Evolutionary conservation across 805 yeast species (phyloP).

Genomic region (Isabelozyma rhagii): DNA sequence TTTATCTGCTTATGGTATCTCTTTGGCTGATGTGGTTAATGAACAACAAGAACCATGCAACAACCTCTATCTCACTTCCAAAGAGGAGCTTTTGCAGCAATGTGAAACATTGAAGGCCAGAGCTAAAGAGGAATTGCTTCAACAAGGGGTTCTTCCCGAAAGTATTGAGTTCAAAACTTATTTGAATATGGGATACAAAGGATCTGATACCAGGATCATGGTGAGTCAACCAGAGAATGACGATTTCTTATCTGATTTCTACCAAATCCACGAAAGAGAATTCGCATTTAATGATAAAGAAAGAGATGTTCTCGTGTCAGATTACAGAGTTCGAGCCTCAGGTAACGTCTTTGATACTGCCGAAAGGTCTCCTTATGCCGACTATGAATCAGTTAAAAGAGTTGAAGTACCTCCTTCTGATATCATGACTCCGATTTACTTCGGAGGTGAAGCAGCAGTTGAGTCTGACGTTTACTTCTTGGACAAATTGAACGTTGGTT

Average conservation of each 20-base stretch:
- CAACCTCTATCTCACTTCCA: constrained; percentile 20
- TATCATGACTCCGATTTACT: constrained; percentile 41
- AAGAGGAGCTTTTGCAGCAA: constrained; percentile 12
- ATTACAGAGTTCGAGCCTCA: constrained; percentile 68
- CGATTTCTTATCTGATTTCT: constrained; percentile 45
- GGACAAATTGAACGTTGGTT: constrained; percentile 53
- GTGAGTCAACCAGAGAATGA: constrained; percentile 14
- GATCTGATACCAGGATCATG: constrained; percentile 27
- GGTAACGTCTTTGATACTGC: constrained; percentile 47
- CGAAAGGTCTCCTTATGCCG: constrained; percentile 50
- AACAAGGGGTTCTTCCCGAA: constrained; percentile 9
- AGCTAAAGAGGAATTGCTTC: constrained; percentile 7
- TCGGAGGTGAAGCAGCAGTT: constrained; percentile 44
- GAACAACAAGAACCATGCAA: constrained; percentile 77
- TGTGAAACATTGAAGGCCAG: constrained; percentile 9
- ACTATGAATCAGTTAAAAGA: constrained; percentile 11
- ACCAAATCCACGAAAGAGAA: constrained; percentile 59
- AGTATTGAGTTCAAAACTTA: constrained; percentile 7
- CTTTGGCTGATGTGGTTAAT: constrained; percentile 79
- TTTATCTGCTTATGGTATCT: constrained; percentile 84
- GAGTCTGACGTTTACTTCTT: constrained; percentile 50
- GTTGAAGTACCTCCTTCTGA: neutral
- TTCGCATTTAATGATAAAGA: constrained; percentile 63
- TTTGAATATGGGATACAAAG: constrained; percentile 18
- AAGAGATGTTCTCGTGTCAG: constrained; percentile 63